These are phyloP conservation scores for Brachypodium distachyon DNA, from an alignment of 202 grass and related monocot species.

Conservation along the genomic window DNA sequence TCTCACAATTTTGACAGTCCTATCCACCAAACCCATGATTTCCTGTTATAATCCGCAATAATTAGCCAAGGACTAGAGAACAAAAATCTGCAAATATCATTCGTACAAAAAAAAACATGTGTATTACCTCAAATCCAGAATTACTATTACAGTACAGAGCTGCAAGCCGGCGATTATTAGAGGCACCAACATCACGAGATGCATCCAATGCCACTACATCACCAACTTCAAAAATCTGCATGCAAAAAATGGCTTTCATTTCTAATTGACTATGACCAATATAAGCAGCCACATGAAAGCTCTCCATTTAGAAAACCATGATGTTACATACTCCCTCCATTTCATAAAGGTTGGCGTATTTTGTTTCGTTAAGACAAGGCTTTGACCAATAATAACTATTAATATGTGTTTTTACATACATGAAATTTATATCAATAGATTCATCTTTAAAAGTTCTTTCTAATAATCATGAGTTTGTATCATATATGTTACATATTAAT, in stretches of 20 bases:
- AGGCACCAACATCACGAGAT: slow-evolving; percentile 59
- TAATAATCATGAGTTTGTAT: too few relatives aligned
- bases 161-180: slow-evolving; percentile 84
- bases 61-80: not conserved
- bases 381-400: too few relatives aligned
- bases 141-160: slow-evolving; percentile 78
- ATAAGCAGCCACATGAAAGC: not conserved
- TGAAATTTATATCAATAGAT: too few relatives aligned
- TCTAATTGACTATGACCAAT: not conserved
- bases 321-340: too few relatives aligned
- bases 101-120: not conserved
- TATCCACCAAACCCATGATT: slow-evolving; percentile 94
- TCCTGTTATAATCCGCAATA: slow-evolving; percentile 44
- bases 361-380: too few relatives aligned
- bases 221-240: slow-evolving; percentile 97
- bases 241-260: not conserved
- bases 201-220: slow-evolving; percentile 72
- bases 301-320: not conserved
- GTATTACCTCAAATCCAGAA: slow-evolving; percentile 88
- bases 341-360: too few relatives aligned
- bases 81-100: not conserved
- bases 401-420: too few relatives aligned
- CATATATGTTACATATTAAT: too few relatives aligned
- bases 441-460: too few relatives aligned
- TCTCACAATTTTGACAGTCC: slow-evolving; percentile 78